Percentiles rank a stretch among this genome's conserved stretches.
Evolutionary conservation across 345 rosid genomes (phyloP).

Genomic region (Eucalyptus leucophloia): DNA sequence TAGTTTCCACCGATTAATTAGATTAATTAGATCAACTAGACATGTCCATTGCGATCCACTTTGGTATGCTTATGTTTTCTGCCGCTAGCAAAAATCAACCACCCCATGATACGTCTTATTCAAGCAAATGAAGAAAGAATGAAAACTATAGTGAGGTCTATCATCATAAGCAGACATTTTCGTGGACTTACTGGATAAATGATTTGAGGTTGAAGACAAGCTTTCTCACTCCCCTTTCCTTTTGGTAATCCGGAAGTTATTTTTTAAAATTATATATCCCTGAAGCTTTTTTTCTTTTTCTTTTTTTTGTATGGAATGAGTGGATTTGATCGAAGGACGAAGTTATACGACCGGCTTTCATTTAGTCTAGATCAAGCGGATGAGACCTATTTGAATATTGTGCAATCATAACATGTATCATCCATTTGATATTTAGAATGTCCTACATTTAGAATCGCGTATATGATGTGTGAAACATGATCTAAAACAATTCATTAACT

Average conservation of each 20-base stretch:
- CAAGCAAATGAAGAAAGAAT: background rate
- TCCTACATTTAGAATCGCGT: no score
- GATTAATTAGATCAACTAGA: background rate
- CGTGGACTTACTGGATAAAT: background rate
- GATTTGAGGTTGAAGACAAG: background rate
- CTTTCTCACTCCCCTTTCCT: background rate
- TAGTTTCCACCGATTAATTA: no score
- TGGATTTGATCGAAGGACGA: background rate
- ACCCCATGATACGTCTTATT: no score
- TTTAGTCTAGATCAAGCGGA: no score
- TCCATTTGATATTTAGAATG: no score
- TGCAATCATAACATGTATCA: no score
- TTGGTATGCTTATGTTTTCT: background rate
- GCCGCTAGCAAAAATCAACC: background rate
- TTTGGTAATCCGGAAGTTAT: background rate
- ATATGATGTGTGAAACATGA: no score
- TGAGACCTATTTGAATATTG: no score
- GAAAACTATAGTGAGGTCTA: background rate
- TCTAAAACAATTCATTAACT: no score
- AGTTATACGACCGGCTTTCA: no score
- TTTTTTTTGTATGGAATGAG: background rate
- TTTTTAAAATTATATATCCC: background rate
- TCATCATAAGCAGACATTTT: background rate
- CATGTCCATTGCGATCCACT: background rate
- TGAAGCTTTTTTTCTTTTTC: fast-evolving